Evolutionary conservation across 805 yeast species (phyloP).

Genomic region (Candida krabiensis): DNA sequence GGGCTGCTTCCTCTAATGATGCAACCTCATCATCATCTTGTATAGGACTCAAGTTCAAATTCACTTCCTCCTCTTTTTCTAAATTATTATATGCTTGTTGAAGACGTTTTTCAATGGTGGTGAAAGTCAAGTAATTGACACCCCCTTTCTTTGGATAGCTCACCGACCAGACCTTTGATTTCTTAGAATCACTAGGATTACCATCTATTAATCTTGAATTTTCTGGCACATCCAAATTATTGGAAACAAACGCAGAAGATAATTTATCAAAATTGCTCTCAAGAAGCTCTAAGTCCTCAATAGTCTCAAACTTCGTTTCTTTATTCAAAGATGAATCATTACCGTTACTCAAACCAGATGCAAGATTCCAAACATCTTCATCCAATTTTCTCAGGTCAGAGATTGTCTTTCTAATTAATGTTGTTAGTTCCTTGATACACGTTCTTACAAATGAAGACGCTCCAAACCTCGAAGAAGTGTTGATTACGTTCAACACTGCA

Average conservation of each 20-base stretch:
- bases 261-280: constrained; percentile 7
- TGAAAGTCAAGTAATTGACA: constrained; percentile 8
- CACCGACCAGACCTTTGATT: constrained; percentile 19
- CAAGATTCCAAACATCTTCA: constrained; percentile 32
- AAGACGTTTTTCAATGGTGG: constrained; percentile 19
- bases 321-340: constrained; percentile 18
- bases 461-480: constrained; percentile 47
- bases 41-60: constrained; percentile 14
- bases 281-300: constrained; percentile 20
- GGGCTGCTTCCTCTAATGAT: constrained; percentile 8
- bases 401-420: constrained; percentile 48
- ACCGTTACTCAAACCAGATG: constrained; percentile 28
- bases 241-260: neutral
- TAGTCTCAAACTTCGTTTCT: constrained; percentile 19
- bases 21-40: constrained; percentile 19
- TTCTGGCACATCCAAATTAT: neutral
- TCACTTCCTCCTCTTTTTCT: constrained; percentile 10
- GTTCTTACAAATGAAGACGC: constrained; percentile 43
- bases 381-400: constrained; percentile 37
- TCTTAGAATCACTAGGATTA: neutral
- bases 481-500: constrained; percentile 48
- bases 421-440: constrained; percentile 57
- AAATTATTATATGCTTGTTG: constrained; percentile 16
- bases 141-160: constrained; percentile 21
- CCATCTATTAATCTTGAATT: neutral